A percentile compares a stretch with the other conserved stretches of the same genome.
Evolutionary conservation across 495 filamentous ascomycete species (phyloP).

Genomic region (Podospora conica): DNA sequence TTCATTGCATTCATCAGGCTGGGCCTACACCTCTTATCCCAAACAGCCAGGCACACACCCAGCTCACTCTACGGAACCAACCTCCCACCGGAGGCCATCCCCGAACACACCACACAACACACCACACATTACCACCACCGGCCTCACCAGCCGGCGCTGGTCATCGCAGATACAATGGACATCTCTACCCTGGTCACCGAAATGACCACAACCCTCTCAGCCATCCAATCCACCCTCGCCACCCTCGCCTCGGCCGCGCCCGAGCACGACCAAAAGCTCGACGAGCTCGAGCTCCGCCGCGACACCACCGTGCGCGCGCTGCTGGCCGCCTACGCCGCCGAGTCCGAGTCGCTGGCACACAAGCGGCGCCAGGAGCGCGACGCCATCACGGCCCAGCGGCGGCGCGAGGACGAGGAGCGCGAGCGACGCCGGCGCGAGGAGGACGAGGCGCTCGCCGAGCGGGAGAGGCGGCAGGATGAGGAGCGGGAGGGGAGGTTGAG

Average conservation of each 20-base stretch:
- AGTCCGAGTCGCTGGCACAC: conserved; percentile 15
- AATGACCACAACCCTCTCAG: conserved; percentile 32
- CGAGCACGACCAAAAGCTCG: conserved; percentile 25
- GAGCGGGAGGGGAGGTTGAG: conserved; percentile 18
- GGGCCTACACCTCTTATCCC: background rate
- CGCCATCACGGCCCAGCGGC: conserved; percentile 21
- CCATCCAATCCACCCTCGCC: conserved; percentile 27
- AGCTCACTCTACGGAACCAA: background rate
- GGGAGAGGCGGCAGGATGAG: conserved; percentile 20
- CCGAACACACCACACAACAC: background rate
- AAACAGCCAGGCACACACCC: too few relatives aligned
- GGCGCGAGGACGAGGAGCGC: conserved; percentile 32
- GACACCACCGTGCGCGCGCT: conserved; percentile 22
- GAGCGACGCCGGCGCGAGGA: conserved; percentile 24
- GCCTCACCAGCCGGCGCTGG: too few relatives aligned
- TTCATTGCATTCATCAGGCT: background rate
- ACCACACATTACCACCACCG: too few relatives aligned
- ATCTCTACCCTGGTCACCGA: conserved; percentile 28
- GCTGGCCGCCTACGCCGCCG: conserved; percentile 18
- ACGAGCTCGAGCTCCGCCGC: conserved; percentile 26
- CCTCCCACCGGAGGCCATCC: background rate
- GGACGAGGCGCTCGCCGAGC: conserved; percentile 23
- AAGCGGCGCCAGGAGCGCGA: conserved; percentile 23
- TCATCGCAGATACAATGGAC: conserved; percentile 19
- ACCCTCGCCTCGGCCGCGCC: conserved; percentile 16